Evolutionary conservation across 2,329 filamentous ascomycete species (phyloP), one percentile per base, ranked within the genome.

Genomic region (Geosmithia flava): DNA sequence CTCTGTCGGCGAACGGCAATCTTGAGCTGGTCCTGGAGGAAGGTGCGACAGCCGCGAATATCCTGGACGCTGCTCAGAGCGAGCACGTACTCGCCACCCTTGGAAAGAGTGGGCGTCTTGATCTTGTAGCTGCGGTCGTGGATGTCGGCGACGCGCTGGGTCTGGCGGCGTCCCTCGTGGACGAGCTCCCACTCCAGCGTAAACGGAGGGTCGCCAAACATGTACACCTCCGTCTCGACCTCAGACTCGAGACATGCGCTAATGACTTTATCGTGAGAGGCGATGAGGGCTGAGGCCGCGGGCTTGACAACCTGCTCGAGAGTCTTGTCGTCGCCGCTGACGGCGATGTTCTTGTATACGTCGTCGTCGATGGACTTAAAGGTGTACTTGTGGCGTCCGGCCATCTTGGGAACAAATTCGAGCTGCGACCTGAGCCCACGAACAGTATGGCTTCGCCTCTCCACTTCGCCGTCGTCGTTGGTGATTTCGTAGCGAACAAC

Each of bases 231-330:
- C 27, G 93, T 79, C 30, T 82, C 77, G 7, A 90, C 80, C 19
- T 82, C 74, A 49, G 95, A 83, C 51, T 93, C 88, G 48, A 97
- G 83, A 60, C 93, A 98, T 45, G 85, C 81, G 56, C 78, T 81
- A 51, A 80, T 72, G 20, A 67, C 68, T 39, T 71, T 68, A 19
- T 73, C 68, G 7, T 71, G 69, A 23, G 74, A 68, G 42, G 77
- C 72, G 48, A 89, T 73, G 52, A 83, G 80, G 20, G 91, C 91
- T 10, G 85, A 87, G 7, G 93, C 91, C 3, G 90, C 87, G 10
- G 93, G 93, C 64, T 94, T 95, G 55, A 98, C 91, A 57, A 88
- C 83, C 64, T 97, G 91, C 63, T 94, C 84, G 41, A 89, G 68
- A 10, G 78, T 66, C 52, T 83, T 75, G 46, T 76, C 73, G 13